Evolutionary conservation across 345 rosid species (phyloP).

Genomic region (Lepidium didymum): DNA sequence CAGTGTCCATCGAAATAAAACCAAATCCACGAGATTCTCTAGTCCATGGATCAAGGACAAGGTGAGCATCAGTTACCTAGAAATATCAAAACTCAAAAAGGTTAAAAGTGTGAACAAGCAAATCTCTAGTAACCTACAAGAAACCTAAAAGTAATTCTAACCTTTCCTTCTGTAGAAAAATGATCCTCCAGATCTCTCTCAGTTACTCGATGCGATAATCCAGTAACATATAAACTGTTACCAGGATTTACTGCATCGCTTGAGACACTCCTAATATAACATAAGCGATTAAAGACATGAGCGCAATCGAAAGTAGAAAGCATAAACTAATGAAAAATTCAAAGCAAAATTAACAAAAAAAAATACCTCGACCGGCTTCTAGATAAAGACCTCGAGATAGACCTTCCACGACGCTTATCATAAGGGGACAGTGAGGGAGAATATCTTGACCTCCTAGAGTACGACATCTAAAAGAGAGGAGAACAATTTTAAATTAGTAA

Average conservation of each 20-base stretch:
- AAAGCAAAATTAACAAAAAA: neutral
- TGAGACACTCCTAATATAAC: constrained; percentile 44
- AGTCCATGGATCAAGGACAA: constrained; percentile 92
- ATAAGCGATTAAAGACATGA: neutral
- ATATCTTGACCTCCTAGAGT: constrained; percentile 62
- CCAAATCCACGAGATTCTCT: constrained; percentile 95
- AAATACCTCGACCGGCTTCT: constrained; percentile 57
- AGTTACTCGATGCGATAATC: constrained; percentile 68
- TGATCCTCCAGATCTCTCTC: constrained; percentile 73
- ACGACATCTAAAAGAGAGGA: constrained; percentile 53
- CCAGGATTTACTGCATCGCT: constrained; percentile 81
- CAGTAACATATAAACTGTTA: constrained; percentile 90
- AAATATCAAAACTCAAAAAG: neutral
- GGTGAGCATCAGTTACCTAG: constrained; percentile 81
- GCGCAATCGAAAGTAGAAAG: neutral
- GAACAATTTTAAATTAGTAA: neutral
- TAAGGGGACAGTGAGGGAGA: constrained; percentile 54
- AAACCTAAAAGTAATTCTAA: constrained; percentile 8
- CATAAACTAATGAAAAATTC: neutral
- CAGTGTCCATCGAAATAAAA: constrained; percentile 68
- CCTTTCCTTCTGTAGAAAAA: constrained; percentile 73
- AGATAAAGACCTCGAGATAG: constrained; percentile 48
- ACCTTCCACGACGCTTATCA: constrained; percentile 34
- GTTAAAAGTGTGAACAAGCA: neutral
- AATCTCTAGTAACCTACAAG: neutral